A percentile compares a stretch with the other conserved stretches of the same genome.
Conservation (phyloP, 1,284 basidiomycete genomes). For the Megacollybia platyphylla region DNA sequence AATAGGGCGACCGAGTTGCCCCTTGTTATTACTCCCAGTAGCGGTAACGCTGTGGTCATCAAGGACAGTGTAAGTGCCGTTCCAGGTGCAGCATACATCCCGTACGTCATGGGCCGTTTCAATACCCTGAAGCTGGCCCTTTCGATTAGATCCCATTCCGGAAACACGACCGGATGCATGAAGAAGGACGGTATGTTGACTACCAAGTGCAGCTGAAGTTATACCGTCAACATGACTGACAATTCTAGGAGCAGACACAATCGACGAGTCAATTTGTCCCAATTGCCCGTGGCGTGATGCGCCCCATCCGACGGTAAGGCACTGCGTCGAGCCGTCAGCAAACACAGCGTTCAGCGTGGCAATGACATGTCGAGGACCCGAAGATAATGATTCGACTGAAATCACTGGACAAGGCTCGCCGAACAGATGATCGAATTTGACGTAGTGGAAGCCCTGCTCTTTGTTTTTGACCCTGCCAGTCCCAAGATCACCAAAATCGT, state of each 20-base stretch:
- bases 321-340: slow-evolving; percentile 12
- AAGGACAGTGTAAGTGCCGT: slow-evolving; percentile 55
- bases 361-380: slow-evolving; percentile 67
- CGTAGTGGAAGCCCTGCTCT: slow-evolving; percentile 20
- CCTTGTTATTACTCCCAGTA: slow-evolving; percentile 54
- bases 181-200: slow-evolving; percentile 58
- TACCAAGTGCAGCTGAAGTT: slow-evolving; percentile 41
- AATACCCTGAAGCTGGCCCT: slow-evolving; percentile 48
- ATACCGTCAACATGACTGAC: slow-evolving; percentile 12
- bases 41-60: slow-evolving; percentile 24
- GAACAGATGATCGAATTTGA: slow-evolving; percentile 28
- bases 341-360: slow-evolving; percentile 21
- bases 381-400: slow-evolving; percentile 28
- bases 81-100: slow-evolving; percentile 65
- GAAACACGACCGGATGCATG: slow-evolving; percentile 32
- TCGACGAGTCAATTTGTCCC: slow-evolving; percentile 23
- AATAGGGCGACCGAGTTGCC: slow-evolving; percentile 49
- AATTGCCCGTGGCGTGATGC: slow-evolving; percentile 72
- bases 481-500: slow-evolving; percentile 78
- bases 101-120: slow-evolving; percentile 14
- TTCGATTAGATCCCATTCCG: slow-evolving; percentile 55
- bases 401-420: slow-evolving; percentile 10
- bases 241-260: slow-evolving; percentile 21
- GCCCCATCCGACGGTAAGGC: slow-evolving; percentile 68
- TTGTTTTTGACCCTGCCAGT: slow-evolving; percentile 18